Conservation (phyloP, 2,329 filamentous ascomycete genomes). For the Talaromyces islandicus region DNA sequence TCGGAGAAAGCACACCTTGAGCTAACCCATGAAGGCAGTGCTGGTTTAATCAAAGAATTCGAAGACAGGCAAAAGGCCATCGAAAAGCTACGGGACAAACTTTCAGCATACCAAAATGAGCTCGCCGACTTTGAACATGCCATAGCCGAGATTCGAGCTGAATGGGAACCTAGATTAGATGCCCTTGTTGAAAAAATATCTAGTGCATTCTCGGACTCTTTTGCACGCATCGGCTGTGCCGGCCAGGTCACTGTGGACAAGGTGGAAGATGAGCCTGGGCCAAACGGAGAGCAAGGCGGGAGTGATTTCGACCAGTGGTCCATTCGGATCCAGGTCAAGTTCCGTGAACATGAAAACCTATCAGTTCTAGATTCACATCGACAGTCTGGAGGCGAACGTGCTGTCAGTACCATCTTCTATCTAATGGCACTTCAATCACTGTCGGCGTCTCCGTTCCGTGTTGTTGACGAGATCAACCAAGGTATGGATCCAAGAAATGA, state of each 20-base stretch:
- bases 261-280: constrained; percentile 37
- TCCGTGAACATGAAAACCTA: constrained; percentile 78
- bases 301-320: constrained; percentile 93
- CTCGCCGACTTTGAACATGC: constrained; percentile 51
- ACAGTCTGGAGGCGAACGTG: constrained; percentile 91
- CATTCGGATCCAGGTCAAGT: constrained; percentile 90
- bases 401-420: constrained; percentile 97
- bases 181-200: constrained; percentile 73
- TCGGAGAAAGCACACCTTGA: constrained; percentile 70
- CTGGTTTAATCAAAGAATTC: constrained; percentile 68
- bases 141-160: constrained; percentile 60
- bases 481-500: constrained; percentile 99
- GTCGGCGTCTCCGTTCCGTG: constrained; percentile 89
- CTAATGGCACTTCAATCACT: constrained; percentile 96
- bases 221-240: constrained; percentile 87
- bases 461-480: constrained; percentile 99
- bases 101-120: constrained; percentile 49
- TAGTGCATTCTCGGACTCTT: constrained; percentile 86
- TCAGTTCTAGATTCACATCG: constrained; percentile 84
- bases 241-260: constrained; percentile 87
- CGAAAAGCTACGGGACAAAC: constrained; percentile 54
- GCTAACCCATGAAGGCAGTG: constrained; percentile 72
- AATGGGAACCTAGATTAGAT: constrained; percentile 83
- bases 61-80: constrained; percentile 68
- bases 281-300: constrained; percentile 25